A percentile compares a stretch with the other conserved stretches of the same genome.
Evolutionary conservation across 176 grass and related monocot genomes (phyloP).

Genomic region (Zoysia pacifica): DNA sequence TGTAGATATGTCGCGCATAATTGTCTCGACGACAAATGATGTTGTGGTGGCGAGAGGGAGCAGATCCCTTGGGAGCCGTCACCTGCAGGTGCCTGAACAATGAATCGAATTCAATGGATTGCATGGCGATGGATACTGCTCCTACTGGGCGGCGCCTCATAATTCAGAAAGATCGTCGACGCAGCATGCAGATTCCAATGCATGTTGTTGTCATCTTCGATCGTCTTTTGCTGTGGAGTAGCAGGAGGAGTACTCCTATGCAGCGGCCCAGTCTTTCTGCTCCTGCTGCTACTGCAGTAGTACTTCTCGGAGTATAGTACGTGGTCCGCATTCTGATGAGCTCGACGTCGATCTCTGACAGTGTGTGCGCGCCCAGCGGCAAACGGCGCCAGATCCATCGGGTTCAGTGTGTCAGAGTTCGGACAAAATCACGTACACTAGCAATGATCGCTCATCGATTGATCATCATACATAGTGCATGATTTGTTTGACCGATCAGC

Average conservation of each 20-base stretch:
- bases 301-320: background rate
- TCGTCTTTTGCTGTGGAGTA: constrained; percentile 11
- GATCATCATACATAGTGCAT: background rate
- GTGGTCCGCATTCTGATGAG: background rate
- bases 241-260: too few species aligned
- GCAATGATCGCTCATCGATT: background rate
- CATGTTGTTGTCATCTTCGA: constrained; percentile 2
- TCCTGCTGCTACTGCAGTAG: too few species aligned
- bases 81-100: background rate
- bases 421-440: background rate
- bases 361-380: constrained; percentile 11
- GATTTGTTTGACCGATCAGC: too few species aligned
- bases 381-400: constrained; percentile 30
- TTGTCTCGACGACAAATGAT: background rate
- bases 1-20: background rate
- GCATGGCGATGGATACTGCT: background rate
- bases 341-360: background rate
- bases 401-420: constrained; percentile 31
- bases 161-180: background rate
- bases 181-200: constrained; percentile 15
- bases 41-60: background rate
- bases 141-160: background rate
- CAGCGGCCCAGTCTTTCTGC: too few species aligned
- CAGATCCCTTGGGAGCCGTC: background rate
- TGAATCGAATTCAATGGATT: background rate